phyloP scores from a whole-genome alignment of 768 basidiomycete genomes.

The Boletus tylopilopsis region DNA sequence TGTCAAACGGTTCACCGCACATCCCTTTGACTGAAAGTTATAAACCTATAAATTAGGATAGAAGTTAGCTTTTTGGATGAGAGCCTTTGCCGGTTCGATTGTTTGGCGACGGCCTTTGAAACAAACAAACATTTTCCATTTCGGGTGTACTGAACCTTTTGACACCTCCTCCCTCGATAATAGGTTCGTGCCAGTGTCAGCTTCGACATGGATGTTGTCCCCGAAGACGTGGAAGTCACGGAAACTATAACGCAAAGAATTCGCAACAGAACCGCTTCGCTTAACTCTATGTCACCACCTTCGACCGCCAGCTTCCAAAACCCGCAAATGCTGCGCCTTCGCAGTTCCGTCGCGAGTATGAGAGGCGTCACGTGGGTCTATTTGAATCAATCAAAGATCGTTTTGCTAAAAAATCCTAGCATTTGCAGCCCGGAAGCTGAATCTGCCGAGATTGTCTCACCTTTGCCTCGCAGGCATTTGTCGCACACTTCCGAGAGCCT shows the following conservation, averaged over 20 bases:
- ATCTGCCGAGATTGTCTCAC: slow-evolving; percentile 51
- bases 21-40: too few relatives aligned
- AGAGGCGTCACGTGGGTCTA: slow-evolving; percentile 16
- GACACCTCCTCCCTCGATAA: neutral
- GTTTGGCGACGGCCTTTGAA: slow-evolving; percentile 11
- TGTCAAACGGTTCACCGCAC: too few relatives aligned
- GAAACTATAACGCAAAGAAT: neutral
- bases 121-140: slow-evolving; percentile 18
- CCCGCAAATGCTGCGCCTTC: slow-evolving; percentile 18
- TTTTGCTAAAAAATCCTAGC: neutral
- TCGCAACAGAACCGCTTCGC: slow-evolving; percentile 14
- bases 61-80: too few relatives aligned
- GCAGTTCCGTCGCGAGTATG: slow-evolving; percentile 11
- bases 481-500: slow-evolving; percentile 57
- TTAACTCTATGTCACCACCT: slow-evolving; percentile 8
- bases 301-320: slow-evolving; percentile 4
- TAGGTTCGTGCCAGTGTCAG: too few relatives aligned
- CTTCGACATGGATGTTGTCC: slow-evolving; percentile 17
- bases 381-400: neutral
- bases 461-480: slow-evolving; percentile 63
- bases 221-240: slow-evolving; percentile 9
- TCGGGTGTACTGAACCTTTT: neutral
- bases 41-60: too few relatives aligned
- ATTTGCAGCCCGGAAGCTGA: slow-evolving; percentile 24
- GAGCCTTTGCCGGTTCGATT: too few relatives aligned